Evolutionary conservation across 306 rosid genomes (phyloP), one percentile per base, ranked within the genome.

Genomic region (Sophora flavescens): DNA sequence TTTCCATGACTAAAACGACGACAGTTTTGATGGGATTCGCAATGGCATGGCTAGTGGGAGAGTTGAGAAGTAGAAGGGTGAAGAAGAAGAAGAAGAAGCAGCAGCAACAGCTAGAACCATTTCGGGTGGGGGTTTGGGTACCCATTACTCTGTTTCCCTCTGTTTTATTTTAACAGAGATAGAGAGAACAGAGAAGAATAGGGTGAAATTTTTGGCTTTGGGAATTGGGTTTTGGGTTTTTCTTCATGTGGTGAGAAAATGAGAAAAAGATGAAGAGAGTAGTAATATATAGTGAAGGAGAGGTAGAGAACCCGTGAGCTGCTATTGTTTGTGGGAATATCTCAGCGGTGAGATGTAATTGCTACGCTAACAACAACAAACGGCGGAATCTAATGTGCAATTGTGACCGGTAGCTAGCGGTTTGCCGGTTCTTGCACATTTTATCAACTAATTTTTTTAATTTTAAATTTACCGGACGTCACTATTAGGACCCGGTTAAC

Each of bases 1-100:
- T 94, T 87, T 94, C 98, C 98, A 92, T 94, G 0, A 92, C 96
- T 15, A 94, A 12, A 32, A 94, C 88, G 32, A 94, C 97, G 0
- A 94, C 57, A 8, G 93, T 94, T 78, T 89, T 94, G 58, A 94
- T 90, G 7, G 96, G 98, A 45, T 73, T 87, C n/a, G 53, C 13
- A 1, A 44, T 48, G 41, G 82, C 80, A 2, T 74, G 13, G 41
- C 33, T 26, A 0, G 52, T 45, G 1, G 39, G 48, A 35, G 67
- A 17, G 42, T 52, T 36, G 33, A 76, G 48, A 41, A 86, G 74
- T 28, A 74, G 0, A 48, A 85, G 6, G 51, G 50, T 16, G 68
- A 84, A 5, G 26, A 57, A 2, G 6, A 50, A 3, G 26, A 57
- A 2, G 6, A 50, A 3, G 8, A 68, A 39, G 50, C 67, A 8